Base-by-base conservation (phyloP, 2,329 filamentous ascomycete genomes). In the Magnaporthiopsis incrustans region DNA sequence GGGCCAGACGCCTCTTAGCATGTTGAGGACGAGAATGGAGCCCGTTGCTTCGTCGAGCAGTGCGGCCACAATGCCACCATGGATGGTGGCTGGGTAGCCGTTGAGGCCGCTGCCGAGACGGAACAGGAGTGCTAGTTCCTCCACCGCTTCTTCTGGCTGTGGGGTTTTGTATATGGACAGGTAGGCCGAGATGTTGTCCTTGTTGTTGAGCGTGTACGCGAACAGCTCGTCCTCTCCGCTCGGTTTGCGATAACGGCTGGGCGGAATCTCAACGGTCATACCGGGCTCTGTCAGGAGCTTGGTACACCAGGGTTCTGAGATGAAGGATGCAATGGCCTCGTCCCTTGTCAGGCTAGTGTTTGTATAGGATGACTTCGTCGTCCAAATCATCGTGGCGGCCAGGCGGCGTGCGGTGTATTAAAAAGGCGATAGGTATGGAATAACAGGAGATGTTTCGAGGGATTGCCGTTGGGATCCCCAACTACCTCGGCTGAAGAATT, bases 41-140 rank as follows among this genome's bases (percentile, higher is more conserved):
- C 85, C 83, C 70, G 83, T 80, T 7, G 76, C 73, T 70, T 89
- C 85, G 69, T 89, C 85, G 27, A 89, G 71, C n/a, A 88, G 70
- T 0, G 81, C 79, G 11, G 79, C 79, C 8, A 84, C 78, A 35
- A 88, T 78, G 1, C 85, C 86, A 26, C 86, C 85, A 70, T 89
- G 86, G 12, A 78, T 74, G 8, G 84, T 76, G 3, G 76, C 72
- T 2, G 81, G 73, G 67, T 81, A 81, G 2, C 85, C 85, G 67
- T 84, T 83, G 64, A 88, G 67, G 25, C 79, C 80, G 14, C 75
- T 69, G 1, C 82, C 85, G 1, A 88, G 73, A 15, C 71, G 73
- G 6, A 77, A 59, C 44, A 79, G 69, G 1, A 68, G 69, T 33
- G 73, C 72, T 59, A 77, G 22, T 50, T 74, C 70, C n/a, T 68